phyloP scores from a whole-genome alignment of 1,284 basidiomycete species.

The Ceratobasidium sp. region DNA sequence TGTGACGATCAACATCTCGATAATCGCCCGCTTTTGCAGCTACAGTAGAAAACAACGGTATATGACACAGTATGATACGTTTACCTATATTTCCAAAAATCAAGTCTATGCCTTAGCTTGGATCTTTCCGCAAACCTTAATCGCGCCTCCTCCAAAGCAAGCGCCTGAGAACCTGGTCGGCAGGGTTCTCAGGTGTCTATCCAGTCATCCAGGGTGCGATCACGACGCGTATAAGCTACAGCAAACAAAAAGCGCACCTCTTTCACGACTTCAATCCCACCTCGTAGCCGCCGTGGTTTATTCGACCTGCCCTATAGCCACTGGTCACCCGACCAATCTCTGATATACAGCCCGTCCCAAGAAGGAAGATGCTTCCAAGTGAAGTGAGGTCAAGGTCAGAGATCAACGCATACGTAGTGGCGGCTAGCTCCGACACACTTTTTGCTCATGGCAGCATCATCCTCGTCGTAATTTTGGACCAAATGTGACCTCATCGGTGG shows the following conservation, averaged over 20 bases:
- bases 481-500: constrained; percentile 33
- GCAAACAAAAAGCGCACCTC: constrained; percentile 58
- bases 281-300: constrained; percentile 75
- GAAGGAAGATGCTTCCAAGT: too few relatives aligned
- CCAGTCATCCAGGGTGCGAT: constrained; percentile 25
- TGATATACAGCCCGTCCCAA: too few relatives aligned
- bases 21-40: too few relatives aligned
- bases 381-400: not conserved
- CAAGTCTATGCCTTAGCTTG: constrained; percentile 54
- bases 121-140: constrained; percentile 52
- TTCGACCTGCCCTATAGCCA: constrained; percentile 72
- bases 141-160: constrained; percentile 67
- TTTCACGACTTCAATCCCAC: constrained; percentile 70
- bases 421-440: constrained; percentile 25
- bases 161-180: constrained; percentile 71
- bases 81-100: not conserved
- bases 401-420: too few relatives aligned
- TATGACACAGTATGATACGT: too few relatives aligned
- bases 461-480: constrained; percentile 37
- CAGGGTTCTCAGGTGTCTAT: constrained; percentile 75
- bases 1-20: too few relatives aligned
- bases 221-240: constrained; percentile 34
- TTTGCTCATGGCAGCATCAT: constrained; percentile 32
- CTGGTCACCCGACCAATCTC: too few relatives aligned
- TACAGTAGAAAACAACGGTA: too few relatives aligned